Conservation (phyloP, 2,329 filamentous ascomycete species). For the Aspergillus melleus region DNA sequence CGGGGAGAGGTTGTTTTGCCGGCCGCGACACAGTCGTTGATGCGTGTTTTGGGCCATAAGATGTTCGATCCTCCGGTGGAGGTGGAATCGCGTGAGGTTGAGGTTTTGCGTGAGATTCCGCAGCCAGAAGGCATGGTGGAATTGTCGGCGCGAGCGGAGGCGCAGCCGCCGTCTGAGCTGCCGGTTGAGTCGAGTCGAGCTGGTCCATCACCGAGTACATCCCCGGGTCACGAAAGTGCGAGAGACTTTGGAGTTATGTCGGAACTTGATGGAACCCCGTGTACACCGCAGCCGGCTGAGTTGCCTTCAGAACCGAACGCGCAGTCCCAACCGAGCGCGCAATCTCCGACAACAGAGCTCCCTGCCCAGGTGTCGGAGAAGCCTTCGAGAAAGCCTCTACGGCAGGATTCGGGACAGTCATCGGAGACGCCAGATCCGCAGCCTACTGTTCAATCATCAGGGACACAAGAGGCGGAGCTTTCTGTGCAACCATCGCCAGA, state of each 20-base stretch:
- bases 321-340: neutral
- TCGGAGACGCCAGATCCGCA: neutral
- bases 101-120: neutral
- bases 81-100: neutral
- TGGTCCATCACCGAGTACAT: neutral
- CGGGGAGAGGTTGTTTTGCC: slow-evolving; percentile 76
- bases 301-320: neutral
- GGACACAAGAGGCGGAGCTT: too few relatives aligned
- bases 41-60: slow-evolving; percentile 62
- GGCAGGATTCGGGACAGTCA: neutral
- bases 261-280: neutral
- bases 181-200: neutral
- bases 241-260: neutral
- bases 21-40: slow-evolving; percentile 75
- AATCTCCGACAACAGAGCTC: neutral
- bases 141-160: neutral
- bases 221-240: neutral
- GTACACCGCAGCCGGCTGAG: neutral
- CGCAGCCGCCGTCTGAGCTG: neutral
- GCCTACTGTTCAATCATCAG: neutral
- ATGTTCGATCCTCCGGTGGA: neutral
- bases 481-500: neutral
- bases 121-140: neutral
- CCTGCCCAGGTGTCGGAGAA: neutral
- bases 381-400: neutral